Evolutionary conservation across 2,329 filamentous ascomycete species (phyloP).

Genomic region (Aspergillus hiratsukae): DNA sequence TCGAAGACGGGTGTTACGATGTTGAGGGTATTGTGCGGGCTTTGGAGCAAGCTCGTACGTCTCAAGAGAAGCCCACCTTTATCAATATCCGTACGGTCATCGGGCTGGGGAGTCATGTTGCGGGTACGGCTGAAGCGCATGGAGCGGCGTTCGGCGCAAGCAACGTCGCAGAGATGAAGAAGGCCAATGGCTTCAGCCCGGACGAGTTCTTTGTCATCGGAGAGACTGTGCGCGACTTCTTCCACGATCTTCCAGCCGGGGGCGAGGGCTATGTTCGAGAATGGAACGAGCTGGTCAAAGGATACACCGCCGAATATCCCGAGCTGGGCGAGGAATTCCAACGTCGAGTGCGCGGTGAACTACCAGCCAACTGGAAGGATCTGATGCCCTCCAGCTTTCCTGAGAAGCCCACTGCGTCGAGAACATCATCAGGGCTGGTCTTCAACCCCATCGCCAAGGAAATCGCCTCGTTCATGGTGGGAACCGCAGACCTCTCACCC

Average conservation of each 20-base stretch:
- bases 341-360: slow-evolving; percentile 44
- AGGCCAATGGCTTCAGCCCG: slow-evolving; percentile 46
- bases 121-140: slow-evolving; percentile 50
- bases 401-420: slow-evolving; percentile 47
- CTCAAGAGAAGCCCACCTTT: slow-evolving; percentile 51
- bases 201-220: slow-evolving; percentile 45
- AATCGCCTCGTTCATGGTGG: no score
- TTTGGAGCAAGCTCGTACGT: slow-evolving; percentile 42
- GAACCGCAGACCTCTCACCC: no score
- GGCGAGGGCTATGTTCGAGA: slow-evolving; percentile 46
- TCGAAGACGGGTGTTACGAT: slow-evolving; percentile 51
- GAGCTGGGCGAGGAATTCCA: slow-evolving; percentile 49
- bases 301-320: slow-evolving; percentile 44
- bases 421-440: slow-evolving; percentile 46
- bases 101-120: slow-evolving; percentile 46
- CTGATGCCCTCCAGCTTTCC: slow-evolving; percentile 49
- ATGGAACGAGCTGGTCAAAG: slow-evolving; percentile 46
- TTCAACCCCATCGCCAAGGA: slow-evolving; percentile 48
- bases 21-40: slow-evolving; percentile 47
- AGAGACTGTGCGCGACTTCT: slow-evolving; percentile 43
- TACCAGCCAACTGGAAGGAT: slow-evolving; percentile 48
- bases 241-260: slow-evolving; percentile 43
- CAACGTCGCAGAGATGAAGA: slow-evolving; percentile 55
- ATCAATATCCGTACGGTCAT: slow-evolving; percentile 58
- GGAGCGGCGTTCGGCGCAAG: slow-evolving; percentile 54